A percentile compares a stretch with the other conserved stretches of the same genome.
phyloP scores from a whole-genome alignment of 371 early-diverging fungal species.

The Actinomortierella ambigua region DNA sequence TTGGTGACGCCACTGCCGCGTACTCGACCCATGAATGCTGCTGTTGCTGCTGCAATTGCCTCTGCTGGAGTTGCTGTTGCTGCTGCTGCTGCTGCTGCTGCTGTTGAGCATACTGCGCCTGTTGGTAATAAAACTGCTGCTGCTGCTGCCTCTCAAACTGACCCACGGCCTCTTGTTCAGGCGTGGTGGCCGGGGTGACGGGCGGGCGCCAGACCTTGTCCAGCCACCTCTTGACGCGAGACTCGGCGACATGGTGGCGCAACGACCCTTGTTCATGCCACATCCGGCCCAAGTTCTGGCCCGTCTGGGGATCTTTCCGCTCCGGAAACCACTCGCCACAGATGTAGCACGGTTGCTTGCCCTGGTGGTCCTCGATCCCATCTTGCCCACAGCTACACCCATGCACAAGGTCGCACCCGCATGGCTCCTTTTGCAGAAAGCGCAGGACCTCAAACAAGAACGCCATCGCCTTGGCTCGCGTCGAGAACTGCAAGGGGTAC shows the following conservation, averaged over 20 bases:
- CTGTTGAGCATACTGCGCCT: not conserved
- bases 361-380: conserved; percentile 42
- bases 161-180: conserved; percentile 24
- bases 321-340: conserved; percentile 44
- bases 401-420: conserved; percentile 34
- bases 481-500: conserved; percentile 32
- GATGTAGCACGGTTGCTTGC: conserved; percentile 32
- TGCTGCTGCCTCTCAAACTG: conserved; percentile 12
- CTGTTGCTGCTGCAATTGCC: not conserved
- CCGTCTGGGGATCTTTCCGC: conserved; percentile 8
- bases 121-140: conserved; percentile 7
- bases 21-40: not conserved
- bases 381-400: conserved; percentile 40
- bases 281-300: conserved; percentile 16
- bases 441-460: conserved; percentile 39
- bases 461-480: conserved; percentile 40
- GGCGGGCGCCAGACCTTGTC: conserved; percentile 31
- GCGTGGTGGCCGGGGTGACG: conserved; percentile 29
- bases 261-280: conserved; percentile 42
- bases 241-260: conserved; percentile 26
- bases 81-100: conserved; percentile 6
- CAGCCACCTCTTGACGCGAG: conserved; percentile 24
- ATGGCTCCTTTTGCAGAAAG: conserved; percentile 39
- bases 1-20: not conserved
- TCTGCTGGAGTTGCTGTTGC: conserved; percentile 3